These are phyloP conservation scores for Sugiyamaella paludigena DNA, from an alignment of 1,139 yeast species.

Conservation along the genomic window DNA sequence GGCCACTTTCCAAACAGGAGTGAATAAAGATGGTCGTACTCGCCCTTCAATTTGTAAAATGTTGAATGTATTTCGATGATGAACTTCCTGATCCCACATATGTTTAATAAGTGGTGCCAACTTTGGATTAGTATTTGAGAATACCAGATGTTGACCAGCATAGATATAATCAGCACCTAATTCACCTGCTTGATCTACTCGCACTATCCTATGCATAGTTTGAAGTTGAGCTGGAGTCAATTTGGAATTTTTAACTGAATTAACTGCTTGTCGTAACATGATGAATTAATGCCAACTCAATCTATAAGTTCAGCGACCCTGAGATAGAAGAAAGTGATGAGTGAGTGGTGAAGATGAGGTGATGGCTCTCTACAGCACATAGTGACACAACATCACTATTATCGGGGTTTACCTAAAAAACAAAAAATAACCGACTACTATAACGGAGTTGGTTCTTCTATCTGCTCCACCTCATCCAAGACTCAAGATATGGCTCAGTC, in stretches of 20 bases:
- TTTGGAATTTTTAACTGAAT: slow-evolving; percentile 22
- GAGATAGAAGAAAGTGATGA: no score
- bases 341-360: no score
- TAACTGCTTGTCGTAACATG: slow-evolving; percentile 25
- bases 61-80: slow-evolving; percentile 85
- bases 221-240: slow-evolving; percentile 44
- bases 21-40: slow-evolving; percentile 84
- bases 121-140: slow-evolving; percentile 55
- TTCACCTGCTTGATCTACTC: slow-evolving; percentile 98
- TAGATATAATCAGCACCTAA: slow-evolving; percentile 95
- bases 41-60: slow-evolving; percentile 68
- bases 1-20: slow-evolving; percentile 92
- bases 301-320: no score
- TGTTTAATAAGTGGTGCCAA: slow-evolving; percentile 76
- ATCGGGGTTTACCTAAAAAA: no score
- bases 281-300: no score
- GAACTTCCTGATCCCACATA: slow-evolving; percentile 98
- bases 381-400: no score
- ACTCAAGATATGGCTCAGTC: no score
- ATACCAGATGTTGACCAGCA: slow-evolving; percentile 81
- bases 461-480: no score
- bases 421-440: no score
- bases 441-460: no score
- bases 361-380: no score
- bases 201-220: slow-evolving; percentile 67